Evolutionary conservation across 2,329 filamentous ascomycete species (phyloP), one percentile per base, ranked within the genome.

Genomic region (Alternaria panax): DNA sequence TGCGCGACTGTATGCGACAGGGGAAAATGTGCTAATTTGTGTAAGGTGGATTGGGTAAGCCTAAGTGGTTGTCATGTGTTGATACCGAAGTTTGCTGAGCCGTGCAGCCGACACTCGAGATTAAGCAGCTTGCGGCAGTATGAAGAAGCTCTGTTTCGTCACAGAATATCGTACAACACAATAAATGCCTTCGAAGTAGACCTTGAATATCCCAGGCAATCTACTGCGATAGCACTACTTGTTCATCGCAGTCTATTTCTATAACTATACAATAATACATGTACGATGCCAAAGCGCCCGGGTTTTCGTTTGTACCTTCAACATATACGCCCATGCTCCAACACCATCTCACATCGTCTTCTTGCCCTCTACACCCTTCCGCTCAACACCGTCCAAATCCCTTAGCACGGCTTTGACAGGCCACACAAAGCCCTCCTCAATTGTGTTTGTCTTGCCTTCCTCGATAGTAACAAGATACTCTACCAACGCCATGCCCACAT

Each of bases 361-460:
- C 60, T 64, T 67, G 9, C 42, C 54, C 57, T 60, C 65, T 3
- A 38, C 54, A 12, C 54, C 63, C 27, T 14, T 43, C 18, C 14
- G 22, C 41, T 65, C 67, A 16, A 61, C 51, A 1, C 56, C 64
- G 27, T 71, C 69, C 24, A 78, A 34, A 41, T 76, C 70, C 40
- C 69, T 68, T 60, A 78, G 28, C 14, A 77, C 70, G 22, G 62
- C 60, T 41, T 61, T 68, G 4, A 76, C 74, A 7, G 76, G 76
- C 76, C 76, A 78, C 8, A 74, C 75, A 53, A 78, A 78, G 0
- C 74, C 74, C 46, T 76, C 72, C 24, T 76, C 73, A 16, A 73
- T 40, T 22, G 61, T 57, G 24, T 65, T 67, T 3, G 64, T 71
- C 38, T 64, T 64, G 6, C 68, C 72, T 22, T 74, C 71, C 20